Conservation (phyloP, 2,329 filamentous ascomycete genomes). For the Hypoxylon sp. region DNA sequence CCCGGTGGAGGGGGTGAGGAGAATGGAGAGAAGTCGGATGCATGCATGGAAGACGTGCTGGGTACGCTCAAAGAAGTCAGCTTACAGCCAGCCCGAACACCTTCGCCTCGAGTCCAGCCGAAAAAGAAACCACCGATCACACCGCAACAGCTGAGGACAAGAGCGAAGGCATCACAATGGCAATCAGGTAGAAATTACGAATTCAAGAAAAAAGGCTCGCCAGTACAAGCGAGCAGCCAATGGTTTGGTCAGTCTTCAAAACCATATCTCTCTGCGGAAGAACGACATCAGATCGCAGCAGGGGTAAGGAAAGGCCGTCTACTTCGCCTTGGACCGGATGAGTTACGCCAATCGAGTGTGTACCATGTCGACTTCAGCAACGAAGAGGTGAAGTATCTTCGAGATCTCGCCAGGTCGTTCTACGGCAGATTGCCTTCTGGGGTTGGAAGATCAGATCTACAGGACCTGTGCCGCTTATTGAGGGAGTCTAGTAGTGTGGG, state of each 20-base stretch:
- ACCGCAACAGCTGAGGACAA: conserved; percentile 46
- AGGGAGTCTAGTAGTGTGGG: conserved; percentile 46
- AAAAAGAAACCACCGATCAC: conserved; percentile 36
- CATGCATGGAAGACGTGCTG: conserved; percentile 7
- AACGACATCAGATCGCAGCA: conserved; percentile 42
- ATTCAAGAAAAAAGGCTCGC: conserved; percentile 34
- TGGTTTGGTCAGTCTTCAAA: conserved; percentile 45
- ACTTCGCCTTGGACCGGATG: conserved; percentile 26
- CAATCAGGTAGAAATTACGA: conserved; percentile 49
- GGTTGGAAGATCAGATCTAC: conserved; percentile 30
- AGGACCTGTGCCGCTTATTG: conserved; percentile 51
- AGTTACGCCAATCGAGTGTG: conserved; percentile 33
- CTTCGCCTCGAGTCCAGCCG: conserved; percentile 18
- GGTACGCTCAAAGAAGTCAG: conserved; percentile 6
- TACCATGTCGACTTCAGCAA: conserved; percentile 53
- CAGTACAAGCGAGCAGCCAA: conserved; percentile 27
- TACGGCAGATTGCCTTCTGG: conserved; percentile 41
- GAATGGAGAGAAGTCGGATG: neutral
- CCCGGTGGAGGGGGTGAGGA: conserved; percentile 1
- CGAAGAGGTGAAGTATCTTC: conserved; percentile 49
- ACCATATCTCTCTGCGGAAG: conserved; percentile 48
- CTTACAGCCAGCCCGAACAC: conserved; percentile 7
- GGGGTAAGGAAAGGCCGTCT: conserved; percentile 29
- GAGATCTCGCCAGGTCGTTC: conserved; percentile 45
- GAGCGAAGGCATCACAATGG: conserved; percentile 50